Base-by-base conservation (phyloP, 352 stramenopile species). In the Pythium scleroteichum region DNA sequence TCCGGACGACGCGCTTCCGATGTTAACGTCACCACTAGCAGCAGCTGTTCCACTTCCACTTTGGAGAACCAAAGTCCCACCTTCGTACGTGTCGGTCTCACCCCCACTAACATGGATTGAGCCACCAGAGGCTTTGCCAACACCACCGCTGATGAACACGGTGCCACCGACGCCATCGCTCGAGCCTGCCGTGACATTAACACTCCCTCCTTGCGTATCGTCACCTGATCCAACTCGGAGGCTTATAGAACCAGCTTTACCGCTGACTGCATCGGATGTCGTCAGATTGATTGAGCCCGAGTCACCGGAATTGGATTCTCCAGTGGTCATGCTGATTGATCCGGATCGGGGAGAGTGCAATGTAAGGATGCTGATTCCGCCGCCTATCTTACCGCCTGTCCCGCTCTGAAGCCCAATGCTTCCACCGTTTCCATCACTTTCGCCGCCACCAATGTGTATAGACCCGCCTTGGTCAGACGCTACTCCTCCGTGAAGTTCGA, bases 181-280 rank as follows among this genome's bases (percentile, higher is more conserved):
- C 6, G 29, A 67, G 22, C 73, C 73, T 56, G 63, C 73, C 20
- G 44, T 56, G 8, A 81, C 45, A 17, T 22, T 53, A 7, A 74
- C 29, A 2, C 59, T 35, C 3, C 69, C 55, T 20, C 57, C 66
- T 9, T 23, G 39, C 19, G 23, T 40, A 4, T 16, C 44, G 41
- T 68, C 48, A 44, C 66, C 56, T 47, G 62, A 67, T 19, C 29
- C 29, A 10, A 35, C 29, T 35, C 10, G 29, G 29, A 35, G 5
- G 29, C 69, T 66, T n/a, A 79, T 64, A 0, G 64, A 63, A 23
- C 72, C 72, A 33, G 61, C 62, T 32, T 56, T 70, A 7, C 72
- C 69, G 32, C 59, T 47, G 6, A 27, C 45, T 26, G 61, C 66
- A 27, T 65, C 49, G 10, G 64, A 68, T 16, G 69, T 79, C 41